Evolutionary conservation across 1,284 basidiomycete species (phyloP).

Genomic region (Farysia itapuensis): DNA sequence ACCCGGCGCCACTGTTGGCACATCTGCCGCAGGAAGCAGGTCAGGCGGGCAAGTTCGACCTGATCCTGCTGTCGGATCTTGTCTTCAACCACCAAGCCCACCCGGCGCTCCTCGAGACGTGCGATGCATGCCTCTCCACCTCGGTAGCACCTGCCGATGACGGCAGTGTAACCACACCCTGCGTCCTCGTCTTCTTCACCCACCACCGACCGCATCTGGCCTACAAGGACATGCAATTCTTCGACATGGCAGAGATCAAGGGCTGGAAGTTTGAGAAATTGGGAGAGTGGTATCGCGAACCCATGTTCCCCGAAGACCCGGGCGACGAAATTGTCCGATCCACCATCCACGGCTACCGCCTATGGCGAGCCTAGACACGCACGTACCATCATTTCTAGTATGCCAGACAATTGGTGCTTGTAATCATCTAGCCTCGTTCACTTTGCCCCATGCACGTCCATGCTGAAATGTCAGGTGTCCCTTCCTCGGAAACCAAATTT

Average conservation of each 20-base stretch:
- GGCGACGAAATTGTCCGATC: conserved; percentile 44
- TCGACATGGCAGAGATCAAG: conserved; percentile 68
- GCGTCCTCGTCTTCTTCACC: conserved; percentile 83
- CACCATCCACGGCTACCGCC: conserved; percentile 44
- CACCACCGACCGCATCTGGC: conserved; percentile 84
- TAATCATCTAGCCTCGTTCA: too few relatives aligned
- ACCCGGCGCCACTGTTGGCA: conserved; percentile 66
- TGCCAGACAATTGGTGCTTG: too few relatives aligned
- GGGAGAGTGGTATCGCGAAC: conserved; percentile 67
- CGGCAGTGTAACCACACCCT: conserved; percentile 57
- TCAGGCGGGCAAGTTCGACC: conserved; percentile 66
- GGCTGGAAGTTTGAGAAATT: conserved; percentile 80
- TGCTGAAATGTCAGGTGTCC: too few relatives aligned
- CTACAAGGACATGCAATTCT: conserved; percentile 81
- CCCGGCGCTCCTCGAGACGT: conserved; percentile 76
- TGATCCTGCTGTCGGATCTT: conserved; percentile 87
- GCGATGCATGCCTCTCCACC: conserved; percentile 65
- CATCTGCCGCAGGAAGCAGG: conserved; percentile 54
- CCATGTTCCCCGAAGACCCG: conserved; percentile 51
- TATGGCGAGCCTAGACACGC: conserved; percentile 20
- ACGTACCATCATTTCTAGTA: too few relatives aligned
- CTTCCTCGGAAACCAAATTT: too few relatives aligned
- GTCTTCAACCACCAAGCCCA: conserved; percentile 79
- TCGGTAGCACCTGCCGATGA: conserved; percentile 14
- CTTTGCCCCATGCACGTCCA: too few relatives aligned